Conservation (phyloP, 192 early-diverging fungal genomes). For the Backusella sp. region DNA sequence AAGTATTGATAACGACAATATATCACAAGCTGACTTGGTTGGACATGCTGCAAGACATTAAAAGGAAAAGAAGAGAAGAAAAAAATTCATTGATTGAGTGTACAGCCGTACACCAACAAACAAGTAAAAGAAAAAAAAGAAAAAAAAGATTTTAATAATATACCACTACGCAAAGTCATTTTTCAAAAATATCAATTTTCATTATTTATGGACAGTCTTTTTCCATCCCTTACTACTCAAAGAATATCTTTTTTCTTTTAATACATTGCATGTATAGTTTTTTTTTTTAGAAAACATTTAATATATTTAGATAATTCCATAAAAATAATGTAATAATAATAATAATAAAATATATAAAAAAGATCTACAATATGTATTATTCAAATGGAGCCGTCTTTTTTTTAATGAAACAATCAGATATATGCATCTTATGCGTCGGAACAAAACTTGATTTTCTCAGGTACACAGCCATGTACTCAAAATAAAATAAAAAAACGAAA, state of each 20-base stretch:
- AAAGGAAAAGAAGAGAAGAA: neutral
- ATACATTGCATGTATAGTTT: neutral
- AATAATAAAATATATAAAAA: neutral
- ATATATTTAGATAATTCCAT: neutral
- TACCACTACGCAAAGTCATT: neutral
- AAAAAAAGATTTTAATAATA: neutral
- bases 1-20: neutral
- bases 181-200: neutral
- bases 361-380: neutral
- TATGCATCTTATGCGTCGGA: neutral
- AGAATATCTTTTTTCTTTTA: neutral
- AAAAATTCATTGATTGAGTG: neutral
- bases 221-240: neutral
- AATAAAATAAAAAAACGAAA: neutral
- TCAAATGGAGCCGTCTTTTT: too few relatives aligned
- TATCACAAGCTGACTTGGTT: neutral
- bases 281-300: neutral
- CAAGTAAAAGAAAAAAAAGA: neutral
- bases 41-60: neutral
- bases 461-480: too few relatives aligned
- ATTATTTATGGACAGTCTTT: neutral
- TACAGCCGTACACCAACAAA: neutral
- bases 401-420: too few relatives aligned
- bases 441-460: too few relatives aligned
- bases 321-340: neutral